Evolutionary conservation across 1,284 basidiomycete species (phyloP).

Genomic region (Baeospora myosura): DNA sequence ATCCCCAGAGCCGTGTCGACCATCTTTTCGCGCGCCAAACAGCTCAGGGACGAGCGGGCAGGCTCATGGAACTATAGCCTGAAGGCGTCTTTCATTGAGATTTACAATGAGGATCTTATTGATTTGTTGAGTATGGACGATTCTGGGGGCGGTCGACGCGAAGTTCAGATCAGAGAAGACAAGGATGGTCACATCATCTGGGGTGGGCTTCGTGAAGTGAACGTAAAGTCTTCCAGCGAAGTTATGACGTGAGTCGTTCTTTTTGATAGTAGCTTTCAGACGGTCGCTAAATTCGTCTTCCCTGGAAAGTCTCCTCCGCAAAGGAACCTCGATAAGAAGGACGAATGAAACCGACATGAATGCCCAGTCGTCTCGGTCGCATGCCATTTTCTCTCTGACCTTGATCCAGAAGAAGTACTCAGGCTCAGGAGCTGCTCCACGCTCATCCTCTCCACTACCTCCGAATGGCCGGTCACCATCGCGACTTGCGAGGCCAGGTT

Average conservation of each 20-base stretch:
- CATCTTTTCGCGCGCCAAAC: constrained; percentile 77
- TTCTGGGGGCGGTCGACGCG: constrained; percentile 54
- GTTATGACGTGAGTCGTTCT: constrained; percentile 79
- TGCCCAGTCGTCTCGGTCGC: constrained; percentile 92
- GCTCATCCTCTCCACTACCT: constrained; percentile 70
- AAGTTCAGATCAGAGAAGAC: constrained; percentile 94
- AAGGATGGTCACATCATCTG: constrained; percentile 96
- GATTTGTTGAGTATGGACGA: constrained; percentile 78
- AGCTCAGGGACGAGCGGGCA: constrained; percentile 70
- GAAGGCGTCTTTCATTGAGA: constrained; percentile 89
- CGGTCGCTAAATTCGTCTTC: constrained; percentile 11
- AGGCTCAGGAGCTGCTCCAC: constrained; percentile 58
- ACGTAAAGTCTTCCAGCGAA: constrained; percentile 75
- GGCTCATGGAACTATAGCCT: constrained; percentile 66
- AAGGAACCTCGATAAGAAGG: constrained; percentile 83
- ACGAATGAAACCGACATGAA: constrained; percentile 99
- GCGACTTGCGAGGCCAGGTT: constrained; percentile 69
- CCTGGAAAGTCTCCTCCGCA: constrained; percentile 71
- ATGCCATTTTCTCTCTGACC: constrained; percentile 97
- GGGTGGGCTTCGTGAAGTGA: constrained; percentile 89
- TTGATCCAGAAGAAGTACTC: constrained; percentile 81
- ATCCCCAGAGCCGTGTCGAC: constrained; percentile 92
- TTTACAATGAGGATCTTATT: constrained; percentile 97
- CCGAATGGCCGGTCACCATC: constrained; percentile 69
- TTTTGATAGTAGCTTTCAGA: constrained; percentile 10